phyloP scores from a whole-genome alignment of 441 rosid genomes.

The Jatropha multifida region DNA sequence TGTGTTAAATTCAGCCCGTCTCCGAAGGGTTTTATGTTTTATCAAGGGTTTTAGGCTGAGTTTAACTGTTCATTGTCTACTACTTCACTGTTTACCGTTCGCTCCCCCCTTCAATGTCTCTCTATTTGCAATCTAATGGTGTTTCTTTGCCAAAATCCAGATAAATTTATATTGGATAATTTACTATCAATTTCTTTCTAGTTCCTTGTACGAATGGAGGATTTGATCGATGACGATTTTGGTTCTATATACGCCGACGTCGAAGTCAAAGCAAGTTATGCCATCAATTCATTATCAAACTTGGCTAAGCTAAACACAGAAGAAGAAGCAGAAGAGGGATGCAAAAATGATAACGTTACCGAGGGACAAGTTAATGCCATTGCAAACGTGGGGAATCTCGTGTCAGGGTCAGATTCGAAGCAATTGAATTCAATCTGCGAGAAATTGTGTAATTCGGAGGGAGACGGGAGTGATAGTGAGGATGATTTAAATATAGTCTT shows the following conservation, averaged over 20 bases:
- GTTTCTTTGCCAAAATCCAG: neutral
- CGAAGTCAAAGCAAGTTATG: conserved; percentile 37
- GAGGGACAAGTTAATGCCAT: neutral
- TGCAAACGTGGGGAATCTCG: conserved; percentile 4
- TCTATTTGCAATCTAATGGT: conserved; percentile 21
- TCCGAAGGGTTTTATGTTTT: neutral
- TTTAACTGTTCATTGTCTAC: neutral
- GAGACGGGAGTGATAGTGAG: conserved; percentile 58
- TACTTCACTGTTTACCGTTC: neutral
- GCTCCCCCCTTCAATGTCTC: neutral
- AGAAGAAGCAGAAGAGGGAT: conserved; percentile 13
- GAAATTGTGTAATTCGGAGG: conserved; percentile 23
- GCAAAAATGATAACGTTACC: neutral
- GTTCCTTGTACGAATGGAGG: conserved; percentile 32
- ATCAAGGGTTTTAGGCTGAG: conserved; percentile 6
- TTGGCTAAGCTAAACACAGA: conserved; percentile 12
- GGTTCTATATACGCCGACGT: conserved; percentile 59
- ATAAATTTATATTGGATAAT: neutral
- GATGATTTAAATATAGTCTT: conserved; percentile 65
- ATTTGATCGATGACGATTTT: conserved; percentile 57
- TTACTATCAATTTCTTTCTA: neutral
- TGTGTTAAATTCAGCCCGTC: neutral
- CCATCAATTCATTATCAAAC: conserved; percentile 22
- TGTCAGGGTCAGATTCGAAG: conserved; percentile 7
- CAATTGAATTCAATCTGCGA: conserved; percentile 14